phyloP scores from a whole-genome alignment of 148 eudicot genomes.

The Hydrangea macrophylla region DNA sequence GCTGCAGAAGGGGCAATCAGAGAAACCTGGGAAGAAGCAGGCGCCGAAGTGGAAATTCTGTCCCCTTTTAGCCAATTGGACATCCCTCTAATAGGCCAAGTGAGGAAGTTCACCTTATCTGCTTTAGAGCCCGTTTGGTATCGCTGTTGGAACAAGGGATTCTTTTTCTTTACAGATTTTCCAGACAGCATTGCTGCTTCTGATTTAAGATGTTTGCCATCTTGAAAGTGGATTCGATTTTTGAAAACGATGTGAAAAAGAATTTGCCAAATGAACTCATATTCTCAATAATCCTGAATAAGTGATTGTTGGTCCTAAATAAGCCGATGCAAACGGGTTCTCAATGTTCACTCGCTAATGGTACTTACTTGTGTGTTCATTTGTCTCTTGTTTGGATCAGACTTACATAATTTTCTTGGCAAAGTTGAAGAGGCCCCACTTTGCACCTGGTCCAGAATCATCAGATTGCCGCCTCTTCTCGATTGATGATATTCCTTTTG shows the following conservation, averaged over 20 bases:
- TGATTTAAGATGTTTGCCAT: too few relatives aligned
- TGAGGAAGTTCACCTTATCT: constrained; percentile 25
- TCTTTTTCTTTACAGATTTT: too few relatives aligned
- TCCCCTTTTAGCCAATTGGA: constrained; percentile 92
- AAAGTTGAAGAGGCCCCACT: constrained; percentile 76
- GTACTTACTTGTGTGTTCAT: constrained; percentile 19
- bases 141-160: too few relatives aligned
- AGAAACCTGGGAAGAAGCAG: constrained; percentile 94
- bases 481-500: constrained; percentile 79
- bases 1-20: constrained; percentile 91
- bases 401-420: constrained; percentile 89
- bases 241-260: too few relatives aligned
- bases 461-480: constrained; percentile 80
- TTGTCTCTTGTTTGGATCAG: constrained; percentile 41
- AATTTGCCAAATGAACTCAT: too few relatives aligned
- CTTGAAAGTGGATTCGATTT: too few relatives aligned
- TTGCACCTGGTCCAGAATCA: constrained; percentile 94
- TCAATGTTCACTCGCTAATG: neutral
- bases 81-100: constrained; percentile 98
- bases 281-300: too few relatives aligned
- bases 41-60: constrained; percentile 77
- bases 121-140: too few relatives aligned
- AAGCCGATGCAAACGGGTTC: too few relatives aligned
- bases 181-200: too few relatives aligned
- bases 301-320: too few relatives aligned